Conservation (phyloP, 495 filamentous ascomycete species). For the Penicillium turbatum region DNA sequence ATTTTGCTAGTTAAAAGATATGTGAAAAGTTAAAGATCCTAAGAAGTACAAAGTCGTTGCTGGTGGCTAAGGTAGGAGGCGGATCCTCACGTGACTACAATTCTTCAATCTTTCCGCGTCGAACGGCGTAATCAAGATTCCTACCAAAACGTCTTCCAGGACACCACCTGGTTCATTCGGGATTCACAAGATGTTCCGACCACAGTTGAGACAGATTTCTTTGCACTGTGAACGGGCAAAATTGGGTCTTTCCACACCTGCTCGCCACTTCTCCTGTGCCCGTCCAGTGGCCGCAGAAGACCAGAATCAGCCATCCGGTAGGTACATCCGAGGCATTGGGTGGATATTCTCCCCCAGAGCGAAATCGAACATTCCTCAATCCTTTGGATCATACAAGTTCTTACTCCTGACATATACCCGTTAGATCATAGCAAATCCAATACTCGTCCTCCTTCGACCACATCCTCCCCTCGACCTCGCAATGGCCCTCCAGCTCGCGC, state of each 20-base stretch:
- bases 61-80: neutral
- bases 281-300: conserved; percentile 17
- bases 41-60: too few relatives aligned
- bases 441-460: neutral
- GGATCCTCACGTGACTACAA: conserved; percentile 14
- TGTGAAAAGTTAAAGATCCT: neutral
- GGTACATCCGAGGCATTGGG: conserved; percentile 11
- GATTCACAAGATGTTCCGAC: conserved; percentile 29
- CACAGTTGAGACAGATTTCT: conserved; percentile 21
- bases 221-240: conserved; percentile 17
- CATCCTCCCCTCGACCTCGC: conserved; percentile 14
- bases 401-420: neutral
- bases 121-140: conserved; percentile 1
- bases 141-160: conserved; percentile 2
- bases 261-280: conserved; percentile 34
- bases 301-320: conserved; percentile 22
- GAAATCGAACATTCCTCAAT: neutral
- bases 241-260: conserved; percentile 8
- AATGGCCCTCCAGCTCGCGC: conserved; percentile 21
- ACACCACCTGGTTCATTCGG: neutral
- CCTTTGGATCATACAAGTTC: neutral
- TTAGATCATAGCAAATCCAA: neutral
- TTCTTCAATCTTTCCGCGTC: conserved; percentile 13
- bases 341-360: neutral
- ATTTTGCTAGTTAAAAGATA: conserved; percentile 37